Evolutionary conservation across 1,284 basidiomycete genomes (phyloP).

Genomic region (Irpex rosettiformis): DNA sequence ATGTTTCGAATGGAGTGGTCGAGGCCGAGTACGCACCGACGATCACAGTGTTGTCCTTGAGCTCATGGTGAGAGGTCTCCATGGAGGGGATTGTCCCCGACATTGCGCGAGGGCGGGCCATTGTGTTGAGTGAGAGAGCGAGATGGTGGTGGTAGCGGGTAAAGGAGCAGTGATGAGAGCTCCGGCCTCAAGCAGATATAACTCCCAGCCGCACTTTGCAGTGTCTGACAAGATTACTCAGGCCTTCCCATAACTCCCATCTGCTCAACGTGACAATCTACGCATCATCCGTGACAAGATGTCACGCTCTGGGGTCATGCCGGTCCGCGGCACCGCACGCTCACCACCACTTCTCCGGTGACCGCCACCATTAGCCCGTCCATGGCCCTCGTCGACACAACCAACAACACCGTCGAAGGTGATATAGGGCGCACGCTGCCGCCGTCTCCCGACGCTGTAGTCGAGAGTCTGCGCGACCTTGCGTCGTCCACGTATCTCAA

Average conservation of each 20-base stretch:
- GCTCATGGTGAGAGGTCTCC: slow-evolving; percentile 67
- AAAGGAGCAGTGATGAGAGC: slow-evolving; percentile 13
- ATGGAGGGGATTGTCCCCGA: slow-evolving; percentile 85
- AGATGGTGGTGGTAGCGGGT: slow-evolving; percentile 12
- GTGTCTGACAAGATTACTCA: not conserved
- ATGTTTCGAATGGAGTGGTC: not conserved
- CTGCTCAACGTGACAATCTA: not conserved
- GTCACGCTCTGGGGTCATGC: slow-evolving; percentile 2
- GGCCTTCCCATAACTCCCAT: slow-evolving; percentile 5
- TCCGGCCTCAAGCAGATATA: slow-evolving; percentile 11
- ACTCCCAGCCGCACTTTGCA: not conserved
- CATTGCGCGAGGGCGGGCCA: slow-evolving; percentile 44
- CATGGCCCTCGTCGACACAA: slow-evolving; percentile 20
- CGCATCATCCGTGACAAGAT: not conserved
- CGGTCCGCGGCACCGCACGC: slow-evolving; percentile 8
- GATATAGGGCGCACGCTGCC: slow-evolving; percentile 17
- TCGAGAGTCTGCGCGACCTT: slow-evolving; percentile 60
- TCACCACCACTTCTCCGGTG: slow-evolving; percentile 4
- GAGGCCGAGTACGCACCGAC: slow-evolving; percentile 54
- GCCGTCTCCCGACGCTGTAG: slow-evolving; percentile 43
- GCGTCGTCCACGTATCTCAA: slow-evolving; percentile 42
- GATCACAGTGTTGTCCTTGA: slow-evolving; percentile 86
- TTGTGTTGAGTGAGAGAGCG: slow-evolving; percentile 7
- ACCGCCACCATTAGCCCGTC: slow-evolving; percentile 1
- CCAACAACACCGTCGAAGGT: slow-evolving; percentile 11